phyloP scores from a whole-genome alignment of 2,329 filamentous ascomycete genomes.

The Fusarium staphyleae region DNA sequence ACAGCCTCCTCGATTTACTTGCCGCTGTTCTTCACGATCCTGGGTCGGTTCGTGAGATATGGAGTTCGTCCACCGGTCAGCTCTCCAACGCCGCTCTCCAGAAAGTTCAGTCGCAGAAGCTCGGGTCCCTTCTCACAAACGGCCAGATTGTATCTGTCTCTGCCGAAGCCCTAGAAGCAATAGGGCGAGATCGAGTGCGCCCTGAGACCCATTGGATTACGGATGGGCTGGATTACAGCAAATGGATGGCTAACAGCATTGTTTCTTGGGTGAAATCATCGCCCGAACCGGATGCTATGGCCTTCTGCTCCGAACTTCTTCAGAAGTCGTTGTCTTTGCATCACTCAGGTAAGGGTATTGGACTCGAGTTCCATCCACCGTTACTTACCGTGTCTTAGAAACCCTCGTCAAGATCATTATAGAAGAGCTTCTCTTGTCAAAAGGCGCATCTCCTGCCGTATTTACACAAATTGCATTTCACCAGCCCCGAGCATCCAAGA shows the following conservation, averaged over 20 bases:
- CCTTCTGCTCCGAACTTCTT: slow-evolving; percentile 56
- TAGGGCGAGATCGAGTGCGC: slow-evolving; percentile 47
- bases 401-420: slow-evolving; percentile 48
- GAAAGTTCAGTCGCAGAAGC: slow-evolving; percentile 45
- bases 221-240: slow-evolving; percentile 68
- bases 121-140: slow-evolving; percentile 56
- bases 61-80: slow-evolving; percentile 44
- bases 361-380: neutral
- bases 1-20: slow-evolving; percentile 54
- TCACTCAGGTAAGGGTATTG: slow-evolving; percentile 65
- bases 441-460: slow-evolving; percentile 19
- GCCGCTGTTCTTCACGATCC: slow-evolving; percentile 51
- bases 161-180: slow-evolving; percentile 62
- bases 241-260: slow-evolving; percentile 76
- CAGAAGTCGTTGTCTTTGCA: slow-evolving; percentile 73
- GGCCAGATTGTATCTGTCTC: slow-evolving; percentile 59
- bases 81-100: slow-evolving; percentile 38
- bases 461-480: slow-evolving; percentile 45
- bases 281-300: slow-evolving; percentile 47
- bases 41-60: slow-evolving; percentile 48
- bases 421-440: slow-evolving; percentile 48
- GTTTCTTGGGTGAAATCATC: slow-evolving; percentile 50
- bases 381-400: slow-evolving; percentile 45
- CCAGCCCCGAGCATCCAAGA: slow-evolving; percentile 40
- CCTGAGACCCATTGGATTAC: slow-evolving; percentile 63